phyloP scores from a whole-genome alignment of 2,329 filamentous ascomycete species.

The Pestalotiopsis fici region DNA sequence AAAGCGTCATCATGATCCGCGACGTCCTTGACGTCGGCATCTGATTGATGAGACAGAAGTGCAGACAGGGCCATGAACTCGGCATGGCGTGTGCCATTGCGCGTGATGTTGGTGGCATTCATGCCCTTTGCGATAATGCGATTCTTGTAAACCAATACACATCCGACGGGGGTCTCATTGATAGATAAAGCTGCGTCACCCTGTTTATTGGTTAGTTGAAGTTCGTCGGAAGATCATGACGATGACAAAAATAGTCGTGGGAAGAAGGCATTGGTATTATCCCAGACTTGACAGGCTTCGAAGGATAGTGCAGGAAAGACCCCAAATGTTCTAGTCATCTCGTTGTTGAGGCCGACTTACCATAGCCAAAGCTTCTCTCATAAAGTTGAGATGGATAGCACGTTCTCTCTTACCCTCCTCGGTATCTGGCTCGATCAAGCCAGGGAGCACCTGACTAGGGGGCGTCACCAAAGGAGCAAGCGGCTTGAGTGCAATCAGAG shows the following conservation, averaged over 20 bases:
- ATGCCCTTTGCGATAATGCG: conserved; percentile 85
- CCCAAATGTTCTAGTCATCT: no score
- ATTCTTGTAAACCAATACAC: conserved; percentile 82
- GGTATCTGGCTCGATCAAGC: conserved; percentile 31
- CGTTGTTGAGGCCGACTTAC: conserved; percentile 56
- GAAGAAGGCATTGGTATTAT: no score
- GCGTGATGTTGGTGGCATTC: conserved; percentile 93
- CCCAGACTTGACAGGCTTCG: no score
- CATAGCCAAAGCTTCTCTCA: conserved; percentile 86
- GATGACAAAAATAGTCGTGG: no score
- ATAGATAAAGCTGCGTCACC: conserved; percentile 81
- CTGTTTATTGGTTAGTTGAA: conserved; percentile 44
- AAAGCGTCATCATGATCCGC: conserved; percentile 37
- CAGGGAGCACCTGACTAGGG: conserved; percentile 25
- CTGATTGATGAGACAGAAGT: conserved; percentile 45
- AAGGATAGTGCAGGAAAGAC: no score
- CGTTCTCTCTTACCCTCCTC: conserved; percentile 38
- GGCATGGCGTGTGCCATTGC: conserved; percentile 90
- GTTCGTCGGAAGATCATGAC: no score
- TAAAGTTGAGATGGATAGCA: conserved; percentile 61
- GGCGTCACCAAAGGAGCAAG: conserved; percentile 14
- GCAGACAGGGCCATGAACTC: conserved; percentile 85
- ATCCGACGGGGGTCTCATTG: conserved; percentile 95
- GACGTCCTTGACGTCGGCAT: conserved; percentile 24
- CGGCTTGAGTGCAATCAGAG: conserved; percentile 11